Conservation (phyloP, 805 yeast genomes). For the Tetrapisispora taiwanensis region DNA sequence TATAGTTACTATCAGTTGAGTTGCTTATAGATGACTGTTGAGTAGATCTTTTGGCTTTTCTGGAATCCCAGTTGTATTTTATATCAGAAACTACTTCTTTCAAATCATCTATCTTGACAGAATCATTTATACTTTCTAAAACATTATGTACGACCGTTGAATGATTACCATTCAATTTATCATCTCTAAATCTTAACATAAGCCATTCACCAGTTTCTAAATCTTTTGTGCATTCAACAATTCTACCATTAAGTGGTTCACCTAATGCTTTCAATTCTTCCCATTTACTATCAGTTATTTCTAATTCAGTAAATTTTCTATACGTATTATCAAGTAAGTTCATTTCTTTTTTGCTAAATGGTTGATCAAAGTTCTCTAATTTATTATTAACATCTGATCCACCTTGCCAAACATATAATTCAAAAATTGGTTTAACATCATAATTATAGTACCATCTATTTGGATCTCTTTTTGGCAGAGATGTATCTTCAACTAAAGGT, state of each 20-base stretch:
- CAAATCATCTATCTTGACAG: conserved; percentile 73
- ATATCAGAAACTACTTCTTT: conserved; percentile 47
- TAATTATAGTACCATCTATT: conserved; percentile 68
- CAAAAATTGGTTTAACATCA: conserved; percentile 64
- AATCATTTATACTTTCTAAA: conserved; percentile 73
- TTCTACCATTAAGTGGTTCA: conserved; percentile 81
- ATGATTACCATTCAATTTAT: conserved; percentile 82
- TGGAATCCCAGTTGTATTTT: conserved; percentile 48
- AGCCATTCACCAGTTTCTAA: conserved; percentile 61
- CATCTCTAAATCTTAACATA: conserved; percentile 83
- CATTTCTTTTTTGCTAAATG: conserved; percentile 25
- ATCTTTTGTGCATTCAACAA: conserved; percentile 74
- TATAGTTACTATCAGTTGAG: not conserved
- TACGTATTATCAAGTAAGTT: conserved; percentile 37
- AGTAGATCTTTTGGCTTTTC: conserved; percentile 30
- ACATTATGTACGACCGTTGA: conserved; percentile 72
- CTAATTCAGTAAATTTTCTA: conserved; percentile 55
- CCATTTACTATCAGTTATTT: conserved; percentile 69
- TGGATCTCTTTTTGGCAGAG: conserved; percentile 44
- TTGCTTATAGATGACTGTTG: conserved; percentile 1
- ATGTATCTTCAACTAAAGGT: conserved; percentile 26
- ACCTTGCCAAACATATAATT: conserved; percentile 74
- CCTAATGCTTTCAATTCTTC: conserved; percentile 51
- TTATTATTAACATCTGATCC: conserved; percentile 29
- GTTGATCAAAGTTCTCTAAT: conserved; percentile 22